Evolutionary conservation across 257 asterid species (phyloP), one percentile per base, ranked within the genome.

Genomic region (Knoxia roxburghii): DNA sequence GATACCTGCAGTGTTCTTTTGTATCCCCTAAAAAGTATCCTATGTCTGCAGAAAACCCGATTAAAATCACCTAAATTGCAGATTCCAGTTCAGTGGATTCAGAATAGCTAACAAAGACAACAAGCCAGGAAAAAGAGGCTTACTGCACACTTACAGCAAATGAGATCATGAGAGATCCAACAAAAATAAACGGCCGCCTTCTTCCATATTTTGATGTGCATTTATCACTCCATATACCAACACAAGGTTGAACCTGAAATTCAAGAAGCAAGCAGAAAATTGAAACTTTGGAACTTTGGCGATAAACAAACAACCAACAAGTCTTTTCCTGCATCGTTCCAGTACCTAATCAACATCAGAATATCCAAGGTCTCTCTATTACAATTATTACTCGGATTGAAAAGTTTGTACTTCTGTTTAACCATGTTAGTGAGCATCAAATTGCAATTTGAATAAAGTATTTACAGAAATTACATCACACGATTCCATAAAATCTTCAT

Each of bases 31-130:
- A 77, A 43, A 90, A 11, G 85, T 87, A 94, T 72, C 99, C 99
- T 79, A 94, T 87, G 92, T 94, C 99, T 72, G 98, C 99, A 75
- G 99, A 88, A 87, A 77, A 94, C 75, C 98, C 99, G 58, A 94
- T 94, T 69, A 94, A 43, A 75, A 94, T 74, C 82, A 94, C 99
- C 99, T 94, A 82, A 72, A 87, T 74, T 62, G 62, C 48, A 79
- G 65, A 69, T 71, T 54, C 59, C 68, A 65, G 80, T 71, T 88
- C 70, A 83, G 94, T 69, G 70, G 61, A 74, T 55, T 35, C 68
- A 43, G 23, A 23, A 70, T 57, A 71, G 55, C 51, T 51, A 35
- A 51, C 60, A 72, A 65, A 17, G 29, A 52, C 40, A 67, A 43
- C 76, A 66, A 55, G 62, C 15, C 46, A 64, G 70, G 37, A 73